A percentile compares a stretch with the other conserved stretches of the same genome.
These are phyloP conservation scores for Stemphylium vesicarium DNA, from an alignment of 2,329 filamentous ascomycete genomes.

Conservation along the genomic window DNA sequence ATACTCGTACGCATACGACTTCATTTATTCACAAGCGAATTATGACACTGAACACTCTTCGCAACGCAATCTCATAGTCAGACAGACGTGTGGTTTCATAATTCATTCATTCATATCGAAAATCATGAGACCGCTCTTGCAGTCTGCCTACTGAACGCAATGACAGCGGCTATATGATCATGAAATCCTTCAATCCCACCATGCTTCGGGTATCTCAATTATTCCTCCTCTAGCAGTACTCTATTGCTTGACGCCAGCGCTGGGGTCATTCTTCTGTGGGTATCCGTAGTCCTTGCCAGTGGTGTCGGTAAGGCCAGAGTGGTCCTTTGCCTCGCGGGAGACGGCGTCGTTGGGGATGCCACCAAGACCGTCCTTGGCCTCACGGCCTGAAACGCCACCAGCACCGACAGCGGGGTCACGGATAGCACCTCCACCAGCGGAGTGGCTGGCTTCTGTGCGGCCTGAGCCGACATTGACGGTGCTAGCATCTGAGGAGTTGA, in stretches of 20 bases:
- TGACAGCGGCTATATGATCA: conserved; percentile 10
- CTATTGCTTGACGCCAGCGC: conserved; percentile 32
- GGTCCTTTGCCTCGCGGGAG: conserved; percentile 54
- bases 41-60: too few species aligned
- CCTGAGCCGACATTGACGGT: conserved; percentile 75
- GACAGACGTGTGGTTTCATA: not conserved
- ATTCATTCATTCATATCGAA: conserved; percentile 16
- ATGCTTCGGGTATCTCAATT: conserved; percentile 8
- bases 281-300: conserved; percentile 52
- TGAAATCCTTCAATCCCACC: conserved; percentile 11
- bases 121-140: conserved; percentile 18
- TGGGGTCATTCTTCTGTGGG: conserved; percentile 50
- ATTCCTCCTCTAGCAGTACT: not conserved
- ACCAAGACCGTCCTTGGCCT: conserved; percentile 64
- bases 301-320: conserved; percentile 51
- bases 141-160: conserved; percentile 19
- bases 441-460: conserved; percentile 54
- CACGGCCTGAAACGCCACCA: conserved; percentile 64
- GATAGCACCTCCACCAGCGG: conserved; percentile 53
- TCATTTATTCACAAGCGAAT: not conserved
- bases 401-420: conserved; percentile 59
- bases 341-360: conserved; percentile 66
- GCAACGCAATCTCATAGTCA: not conserved
- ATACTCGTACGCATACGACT: not conserved
- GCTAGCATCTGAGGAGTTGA: conserved; percentile 72